A percentile compares a stretch with the other conserved stretches of the same genome.
These are phyloP conservation scores for Dactylorhiza incarnata DNA, from an alignment of 106 monocot species.

Conservation along the genomic window DNA sequence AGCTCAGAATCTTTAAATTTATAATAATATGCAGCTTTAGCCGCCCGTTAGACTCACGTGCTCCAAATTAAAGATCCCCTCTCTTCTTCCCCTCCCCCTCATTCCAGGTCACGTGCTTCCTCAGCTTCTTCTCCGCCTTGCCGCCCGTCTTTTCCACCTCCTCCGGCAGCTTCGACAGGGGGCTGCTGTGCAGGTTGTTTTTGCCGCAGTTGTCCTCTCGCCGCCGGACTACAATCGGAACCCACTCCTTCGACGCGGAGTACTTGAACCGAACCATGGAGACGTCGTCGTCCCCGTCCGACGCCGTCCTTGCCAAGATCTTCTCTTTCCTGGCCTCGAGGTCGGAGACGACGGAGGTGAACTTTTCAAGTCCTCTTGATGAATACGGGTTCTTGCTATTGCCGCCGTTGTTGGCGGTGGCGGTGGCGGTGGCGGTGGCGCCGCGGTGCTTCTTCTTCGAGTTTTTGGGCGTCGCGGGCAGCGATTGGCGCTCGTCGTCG, in stretches of 20 bases:
- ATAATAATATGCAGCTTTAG: too few relatives aligned
- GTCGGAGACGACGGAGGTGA: not conserved
- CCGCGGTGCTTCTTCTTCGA: not conserved
- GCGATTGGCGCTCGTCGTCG: not conserved
- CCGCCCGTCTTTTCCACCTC: not conserved
- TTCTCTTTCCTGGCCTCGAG: not conserved
- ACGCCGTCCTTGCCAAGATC: not conserved
- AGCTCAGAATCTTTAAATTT: too few relatives aligned
- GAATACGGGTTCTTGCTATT: not conserved
- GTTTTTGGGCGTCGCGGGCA: constrained; percentile 4
- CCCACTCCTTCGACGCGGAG: not conserved
- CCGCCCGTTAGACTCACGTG: too few relatives aligned
- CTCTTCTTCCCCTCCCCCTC: not conserved
- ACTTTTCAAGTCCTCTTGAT: not conserved
- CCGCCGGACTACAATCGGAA: not conserved
- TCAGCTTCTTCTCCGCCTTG: not conserved
- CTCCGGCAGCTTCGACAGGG: not conserved
- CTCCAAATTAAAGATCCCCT: not conserved
- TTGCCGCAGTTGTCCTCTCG: not conserved
- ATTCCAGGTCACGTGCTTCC: not conserved
- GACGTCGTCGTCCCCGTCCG: not conserved
- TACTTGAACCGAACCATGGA: not conserved
- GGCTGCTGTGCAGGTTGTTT: not conserved
- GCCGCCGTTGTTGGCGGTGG: not conserved
- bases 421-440: not conserved